Conservation (phyloP, 805 yeast species). For the Candida qinlingensis region DNA sequence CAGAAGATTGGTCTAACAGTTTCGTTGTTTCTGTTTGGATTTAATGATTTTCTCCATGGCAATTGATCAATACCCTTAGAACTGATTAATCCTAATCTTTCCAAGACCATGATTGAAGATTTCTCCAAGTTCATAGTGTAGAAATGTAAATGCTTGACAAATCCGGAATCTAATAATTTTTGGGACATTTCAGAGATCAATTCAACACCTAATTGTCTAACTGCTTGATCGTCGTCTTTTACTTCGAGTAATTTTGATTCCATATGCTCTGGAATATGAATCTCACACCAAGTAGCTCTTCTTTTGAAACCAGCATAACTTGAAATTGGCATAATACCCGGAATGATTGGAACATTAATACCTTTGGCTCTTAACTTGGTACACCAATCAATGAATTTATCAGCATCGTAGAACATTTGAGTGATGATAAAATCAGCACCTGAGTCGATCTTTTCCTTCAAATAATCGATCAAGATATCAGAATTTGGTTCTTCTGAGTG, state of each 20-base stretch:
- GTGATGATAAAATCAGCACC: conserved; percentile 94
- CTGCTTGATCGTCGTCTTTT: conserved; percentile 85
- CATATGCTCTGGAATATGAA: conserved; percentile 72
- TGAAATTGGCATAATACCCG: conserved; percentile 99
- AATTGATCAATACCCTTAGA: conserved; percentile 28
- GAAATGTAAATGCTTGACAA: conserved; percentile 83
- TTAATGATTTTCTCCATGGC: conserved; percentile 92
- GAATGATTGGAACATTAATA: conserved; percentile 80
- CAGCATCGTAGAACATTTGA: conserved; percentile 95
- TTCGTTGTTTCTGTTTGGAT: conserved; percentile 74
- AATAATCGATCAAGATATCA: conserved; percentile 47
- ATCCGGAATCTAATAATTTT: conserved; percentile 62
- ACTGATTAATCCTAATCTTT: conserved; percentile 55
- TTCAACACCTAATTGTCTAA: conserved; percentile 80
- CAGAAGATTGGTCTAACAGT: conserved; percentile 92
- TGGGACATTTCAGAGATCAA: conserved; percentile 81
- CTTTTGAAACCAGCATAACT: conserved; percentile 89
- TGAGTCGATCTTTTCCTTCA: conserved; percentile 86
- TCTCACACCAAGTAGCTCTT: conserved; percentile 92
- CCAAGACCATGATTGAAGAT: conserved; percentile 83
- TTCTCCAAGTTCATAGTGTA: conserved; percentile 97
- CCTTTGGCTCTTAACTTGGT: conserved; percentile 62
- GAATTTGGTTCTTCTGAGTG: conserved; percentile 75
- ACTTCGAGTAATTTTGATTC: conserved; percentile 67
- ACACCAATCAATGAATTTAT: conserved; percentile 82